Evolutionary conservation across 2,329 filamentous ascomycete genomes (phyloP), one percentile per base, ranked within the genome.

Genomic region (Botrytis fabae): DNA sequence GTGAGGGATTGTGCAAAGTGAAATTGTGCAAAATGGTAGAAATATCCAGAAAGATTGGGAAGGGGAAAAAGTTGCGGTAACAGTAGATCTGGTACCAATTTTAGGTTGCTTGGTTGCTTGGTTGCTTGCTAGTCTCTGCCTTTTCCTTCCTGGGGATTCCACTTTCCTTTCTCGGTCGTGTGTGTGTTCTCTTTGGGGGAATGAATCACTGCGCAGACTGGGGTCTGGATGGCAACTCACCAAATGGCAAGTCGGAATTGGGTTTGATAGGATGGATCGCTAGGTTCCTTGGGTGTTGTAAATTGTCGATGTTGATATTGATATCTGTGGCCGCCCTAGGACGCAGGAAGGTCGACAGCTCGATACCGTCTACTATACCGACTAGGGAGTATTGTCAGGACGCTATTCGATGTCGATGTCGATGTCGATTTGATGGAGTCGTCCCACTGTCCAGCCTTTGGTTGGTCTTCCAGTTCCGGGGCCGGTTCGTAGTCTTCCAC

Each of bases 101-200:
- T 63, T 63, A 63, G 61, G 61, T 63, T 61, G 38, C 61, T 28
- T 18, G 61, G 61, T 63, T 61, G 38, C 61, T 28, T 18, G 25
- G 25, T 63, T 42, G 61, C 38, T 62, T 62, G 60, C 60, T 62
- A 18, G 38, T 61, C 60, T 40, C 12, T 28, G 16, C 5, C n/a
- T 62, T 62, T 40, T 38, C 60, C 38, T 61, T 40, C 60, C 61
- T 42, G 38, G 61, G 60, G 25, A 63, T 42, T 42, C 38, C 14
- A 42, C 61, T 44, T 42, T 18, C 38, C 16, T 44, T 28, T 12
- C 40, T n/a, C 25, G 42, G 60, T n/a, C 38, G 60, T 28, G 28
- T 57, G 51, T 28, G 51, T 57, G n/a, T 57, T 57, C 51, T 57
- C 51, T 62, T 40, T 61, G 5, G 35, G 35, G 59, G 59, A 16